phyloP scores from a whole-genome alignment of 352 stramenopile genomes.

The Globisporangium ultimum region DNA sequence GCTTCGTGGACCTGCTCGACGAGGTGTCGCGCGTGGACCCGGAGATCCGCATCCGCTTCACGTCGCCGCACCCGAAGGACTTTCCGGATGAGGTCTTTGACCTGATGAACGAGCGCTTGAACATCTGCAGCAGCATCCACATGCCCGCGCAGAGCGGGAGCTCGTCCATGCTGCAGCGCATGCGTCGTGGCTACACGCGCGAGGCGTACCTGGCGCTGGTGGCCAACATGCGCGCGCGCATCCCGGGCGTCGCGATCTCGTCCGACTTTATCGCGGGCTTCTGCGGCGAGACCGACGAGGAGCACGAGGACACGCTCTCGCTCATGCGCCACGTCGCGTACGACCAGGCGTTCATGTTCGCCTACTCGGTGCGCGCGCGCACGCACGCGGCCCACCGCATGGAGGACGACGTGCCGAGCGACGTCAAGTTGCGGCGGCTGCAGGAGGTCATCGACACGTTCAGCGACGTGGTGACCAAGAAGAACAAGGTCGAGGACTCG shows the following conservation, averaged over 20 bases:
- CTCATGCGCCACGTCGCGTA: conserved; percentile 87
- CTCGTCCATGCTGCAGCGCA: conserved; percentile 81
- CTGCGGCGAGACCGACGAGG: conserved; percentile 97
- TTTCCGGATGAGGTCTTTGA: conserved; percentile 94
- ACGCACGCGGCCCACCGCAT: conserved; percentile 95
- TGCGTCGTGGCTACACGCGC: conserved; percentile 95
- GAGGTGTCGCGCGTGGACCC: conserved; percentile 90
- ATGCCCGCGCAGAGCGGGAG: conserved; percentile 98
- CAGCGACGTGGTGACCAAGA: conserved; percentile 85
- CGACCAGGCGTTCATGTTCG: conserved; percentile 99
- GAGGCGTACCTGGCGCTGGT: conserved; percentile 97
- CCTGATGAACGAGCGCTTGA: conserved; percentile 87
- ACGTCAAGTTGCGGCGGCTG: conserved; percentile 94
- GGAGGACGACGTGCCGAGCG: conserved; percentile 93
- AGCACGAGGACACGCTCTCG: conserved; percentile 94
- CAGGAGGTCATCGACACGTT: conserved; percentile 96
- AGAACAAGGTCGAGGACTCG: conserved; percentile 90
- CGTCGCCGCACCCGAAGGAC: conserved; percentile 98
- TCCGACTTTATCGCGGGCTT: conserved; percentile 99
- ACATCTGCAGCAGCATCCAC: conserved; percentile 98
- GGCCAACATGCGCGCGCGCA: conserved; percentile 84
- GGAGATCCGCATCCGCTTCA: conserved; percentile 98
- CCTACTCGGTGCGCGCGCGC: conserved; percentile 95
- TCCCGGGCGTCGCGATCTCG: conserved; percentile 85
- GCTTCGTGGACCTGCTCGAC: conserved; percentile 97